Base-by-base conservation (phyloP, 1,284 basidiomycete species). In the Taiwanofungus camphoratus region DNA sequence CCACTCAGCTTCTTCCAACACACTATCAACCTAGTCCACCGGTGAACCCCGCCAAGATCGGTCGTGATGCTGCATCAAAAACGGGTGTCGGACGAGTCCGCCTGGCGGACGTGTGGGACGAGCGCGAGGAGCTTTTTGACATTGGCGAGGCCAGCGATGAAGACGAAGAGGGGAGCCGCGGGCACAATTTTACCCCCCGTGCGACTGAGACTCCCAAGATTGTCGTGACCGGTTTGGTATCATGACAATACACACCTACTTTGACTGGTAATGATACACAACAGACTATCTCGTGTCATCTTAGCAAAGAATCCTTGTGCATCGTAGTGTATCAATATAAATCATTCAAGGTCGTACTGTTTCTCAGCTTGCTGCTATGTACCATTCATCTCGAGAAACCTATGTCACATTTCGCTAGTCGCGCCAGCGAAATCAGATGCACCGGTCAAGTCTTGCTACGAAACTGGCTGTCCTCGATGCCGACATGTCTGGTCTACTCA, bases 51-150 rank as follows among this genome's bases (percentile, higher is more conserved):
- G 26, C 51, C 39, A 53, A 65, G 39, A 43, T 53, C 2, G 21
- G 51, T 3, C 37, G 44, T 26, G 46, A 40, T 24, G 20, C 45
- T 16, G 44, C 49, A n/a, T 34, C 46, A 2, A 57, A 47, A 42
- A 40, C 50, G 40, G 53, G 38, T 30, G 30, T 26, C 22, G 51
- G 39, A 56, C 52, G 52, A 31, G 56, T 63, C 22, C 63, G 70
- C 18, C 63, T 87, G 27, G 69, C 71, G 9, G 71, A 89, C 55
- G 77, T 87, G 20, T 87, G 85, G 84, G 82, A 88, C 51, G 82
- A 86, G 54, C 71, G 77, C 15, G 85, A 89, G 60, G 87, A 87
- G 44, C 49, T 86, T 29, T 90, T 90, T 57, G 80, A 70, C 26
- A 71, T 87, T 45, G 86, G 83, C 5, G 73, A 66, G 13, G 76